Conservation (phyloP, 129 eudicot genomes). For the Arctium lappa region DNA sequence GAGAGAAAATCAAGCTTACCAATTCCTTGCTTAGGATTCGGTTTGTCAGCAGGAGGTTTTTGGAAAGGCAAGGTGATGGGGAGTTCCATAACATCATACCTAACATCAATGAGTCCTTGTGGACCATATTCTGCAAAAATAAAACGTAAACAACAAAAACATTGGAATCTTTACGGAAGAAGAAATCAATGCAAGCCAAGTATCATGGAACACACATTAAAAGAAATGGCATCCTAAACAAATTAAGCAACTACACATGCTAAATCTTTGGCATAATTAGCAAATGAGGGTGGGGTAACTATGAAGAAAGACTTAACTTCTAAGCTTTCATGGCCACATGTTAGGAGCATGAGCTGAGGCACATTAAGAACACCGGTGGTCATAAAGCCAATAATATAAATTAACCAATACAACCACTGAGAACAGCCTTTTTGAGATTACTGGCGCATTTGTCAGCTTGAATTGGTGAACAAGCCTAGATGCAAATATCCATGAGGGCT, state of each 20-base stretch:
- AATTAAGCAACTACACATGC: slow-evolving; percentile 1
- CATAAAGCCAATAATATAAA: not conserved
- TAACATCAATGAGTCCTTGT: slow-evolving; percentile 60
- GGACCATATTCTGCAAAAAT: slow-evolving; percentile 54
- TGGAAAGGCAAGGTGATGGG: slow-evolving; percentile 87
- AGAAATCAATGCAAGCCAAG: slow-evolving; percentile 4
- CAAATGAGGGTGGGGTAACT: not conserved
- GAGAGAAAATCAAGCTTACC: slow-evolving; percentile 41
- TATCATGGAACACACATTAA: not conserved
- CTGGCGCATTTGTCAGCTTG: not conserved
- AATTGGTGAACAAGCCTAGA: not conserved
- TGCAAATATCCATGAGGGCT: not conserved
- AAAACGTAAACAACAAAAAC: slow-evolving; percentile 1
- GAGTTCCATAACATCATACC: slow-evolving; percentile 74
- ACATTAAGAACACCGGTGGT: not conserved
- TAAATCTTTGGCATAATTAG: not conserved
- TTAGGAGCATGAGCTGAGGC: not conserved
- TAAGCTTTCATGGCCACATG: not conserved
- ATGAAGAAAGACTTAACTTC: not conserved
- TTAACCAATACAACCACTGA: not conserved
- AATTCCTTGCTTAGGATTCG: slow-evolving; percentile 98
- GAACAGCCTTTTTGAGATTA: not conserved
- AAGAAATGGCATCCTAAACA: not conserved
- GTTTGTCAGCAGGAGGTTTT: slow-evolving; percentile 91
- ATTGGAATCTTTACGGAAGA: not conserved